Evolutionary conservation across 2,329 filamentous ascomycete genomes (phyloP).

Genomic region (Colletotrichum lupini): DNA sequence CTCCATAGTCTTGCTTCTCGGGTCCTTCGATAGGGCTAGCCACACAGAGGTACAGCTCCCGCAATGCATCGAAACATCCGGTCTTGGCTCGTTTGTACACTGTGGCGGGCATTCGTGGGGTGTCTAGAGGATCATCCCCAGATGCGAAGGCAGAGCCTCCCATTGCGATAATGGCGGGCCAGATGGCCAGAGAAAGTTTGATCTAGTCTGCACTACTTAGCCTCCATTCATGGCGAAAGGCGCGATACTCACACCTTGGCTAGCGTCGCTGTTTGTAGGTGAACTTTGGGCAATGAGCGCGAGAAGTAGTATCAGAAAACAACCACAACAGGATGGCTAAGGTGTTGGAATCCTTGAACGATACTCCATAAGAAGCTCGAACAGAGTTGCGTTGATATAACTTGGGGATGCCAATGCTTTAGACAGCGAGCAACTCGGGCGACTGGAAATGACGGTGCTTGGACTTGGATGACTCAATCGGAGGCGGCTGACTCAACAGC

Average conservation of each 20-base stretch:
- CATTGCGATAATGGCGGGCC: constrained; percentile 57
- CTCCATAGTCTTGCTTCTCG: constrained; percentile 74
- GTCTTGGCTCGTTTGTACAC: constrained; percentile 66
- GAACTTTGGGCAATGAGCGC: neutral
- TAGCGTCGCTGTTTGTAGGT: neutral
- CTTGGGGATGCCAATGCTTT: neutral
- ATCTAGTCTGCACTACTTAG: neutral
- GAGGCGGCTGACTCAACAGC: neutral
- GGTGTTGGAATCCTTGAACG: neutral
- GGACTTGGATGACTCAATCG: neutral
- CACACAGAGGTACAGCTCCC: constrained; percentile 63
- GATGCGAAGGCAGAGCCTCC: constrained; percentile 71
- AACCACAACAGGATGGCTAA: neutral
- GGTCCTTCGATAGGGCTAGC: constrained; percentile 75
- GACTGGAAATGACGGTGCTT: neutral
- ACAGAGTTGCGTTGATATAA: neutral
- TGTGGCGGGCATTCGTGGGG: constrained; percentile 72
- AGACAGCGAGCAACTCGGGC: neutral
- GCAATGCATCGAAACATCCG: constrained; percentile 58
- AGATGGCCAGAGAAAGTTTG: neutral
- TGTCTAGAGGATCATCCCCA: constrained; percentile 59
- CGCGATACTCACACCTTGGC: neutral
- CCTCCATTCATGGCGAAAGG: neutral
- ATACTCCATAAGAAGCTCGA: neutral
- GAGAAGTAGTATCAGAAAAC: neutral